These are phyloP conservation scores for Alternaria infectoria DNA, from an alignment of 2,329 filamentous ascomycete genomes.

Conservation along the genomic window DNA sequence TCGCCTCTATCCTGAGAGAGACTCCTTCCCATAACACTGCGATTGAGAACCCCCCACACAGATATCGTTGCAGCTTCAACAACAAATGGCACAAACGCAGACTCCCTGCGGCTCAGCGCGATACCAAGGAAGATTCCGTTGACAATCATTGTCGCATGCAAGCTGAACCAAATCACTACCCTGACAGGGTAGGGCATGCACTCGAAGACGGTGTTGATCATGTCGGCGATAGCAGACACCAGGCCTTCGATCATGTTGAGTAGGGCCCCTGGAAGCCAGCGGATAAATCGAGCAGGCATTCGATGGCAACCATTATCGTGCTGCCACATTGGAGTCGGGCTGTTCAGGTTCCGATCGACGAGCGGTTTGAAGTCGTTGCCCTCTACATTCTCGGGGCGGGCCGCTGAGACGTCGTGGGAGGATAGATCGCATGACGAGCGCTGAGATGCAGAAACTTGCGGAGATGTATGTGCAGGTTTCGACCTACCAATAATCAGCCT, in stretches of 20 bases:
- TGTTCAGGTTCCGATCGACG: background rate
- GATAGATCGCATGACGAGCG: background rate
- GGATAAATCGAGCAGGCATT: background rate
- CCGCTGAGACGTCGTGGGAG: background rate
- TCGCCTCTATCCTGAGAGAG: too few relatives aligned
- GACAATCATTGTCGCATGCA: rapidly evolving
- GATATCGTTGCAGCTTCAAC: background rate
- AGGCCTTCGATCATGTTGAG: background rate
- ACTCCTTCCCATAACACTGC: background rate
- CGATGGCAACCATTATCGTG: background rate
- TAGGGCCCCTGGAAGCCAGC: background rate
- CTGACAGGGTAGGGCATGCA: background rate
- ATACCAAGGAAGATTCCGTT: background rate
- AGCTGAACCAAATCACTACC: background rate
- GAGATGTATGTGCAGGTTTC: background rate
- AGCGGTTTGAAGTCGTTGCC: background rate
- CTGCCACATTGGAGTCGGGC: background rate
- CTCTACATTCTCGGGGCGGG: background rate
- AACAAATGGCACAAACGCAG: background rate
- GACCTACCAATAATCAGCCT: background rate
- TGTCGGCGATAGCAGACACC: background rate
- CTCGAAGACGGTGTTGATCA: background rate
- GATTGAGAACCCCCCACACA: background rate
- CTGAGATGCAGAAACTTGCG: background rate
- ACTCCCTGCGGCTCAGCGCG: background rate